A percentile compares a stretch with the other conserved stretches of the same genome.
Evolutionary conservation across 352 stramenopile genomes (phyloP).

Genomic region (Pythium vanterpoolii): DNA sequence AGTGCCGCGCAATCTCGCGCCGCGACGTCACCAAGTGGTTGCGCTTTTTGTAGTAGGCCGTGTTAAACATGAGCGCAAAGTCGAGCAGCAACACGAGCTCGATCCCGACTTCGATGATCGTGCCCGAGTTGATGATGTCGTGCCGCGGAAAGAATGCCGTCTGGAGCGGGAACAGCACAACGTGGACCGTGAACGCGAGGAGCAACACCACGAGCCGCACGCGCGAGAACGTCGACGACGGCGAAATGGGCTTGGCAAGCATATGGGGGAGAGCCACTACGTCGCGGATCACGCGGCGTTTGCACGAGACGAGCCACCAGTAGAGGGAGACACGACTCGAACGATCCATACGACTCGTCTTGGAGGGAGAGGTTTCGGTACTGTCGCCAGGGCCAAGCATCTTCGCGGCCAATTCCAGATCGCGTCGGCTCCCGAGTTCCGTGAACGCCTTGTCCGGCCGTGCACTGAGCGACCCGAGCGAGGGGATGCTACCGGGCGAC

Average conservation of each 20-base stretch:
- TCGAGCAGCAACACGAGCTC: constrained; percentile 33
- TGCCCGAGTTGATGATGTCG: not conserved
- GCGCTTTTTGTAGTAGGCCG: constrained; percentile 34
- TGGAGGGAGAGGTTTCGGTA: not conserved
- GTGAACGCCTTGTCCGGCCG: no score
- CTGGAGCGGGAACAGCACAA: constrained; percentile 35
- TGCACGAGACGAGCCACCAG: constrained; percentile 1
- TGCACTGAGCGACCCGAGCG: not conserved
- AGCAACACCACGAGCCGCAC: constrained; percentile 25
- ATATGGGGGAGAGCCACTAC: not conserved
- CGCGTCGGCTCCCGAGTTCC: not conserved
- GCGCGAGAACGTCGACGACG: constrained; percentile 28
- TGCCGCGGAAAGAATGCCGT: constrained; percentile 26
- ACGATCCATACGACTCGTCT: not conserved
- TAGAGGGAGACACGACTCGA: not conserved
- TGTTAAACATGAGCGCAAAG: constrained; percentile 46
- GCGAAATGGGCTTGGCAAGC: constrained; percentile 27
- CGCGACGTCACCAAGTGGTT: constrained; percentile 30
- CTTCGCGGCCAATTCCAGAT: not conserved
- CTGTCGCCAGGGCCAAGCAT: no score
- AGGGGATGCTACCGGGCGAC: not conserved
- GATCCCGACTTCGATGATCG: not conserved
- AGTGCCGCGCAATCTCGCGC: constrained; percentile 31
- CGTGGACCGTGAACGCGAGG: constrained; percentile 26
- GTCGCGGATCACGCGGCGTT: not conserved